These are phyloP conservation scores for Triticum timopheevii DNA, from an alignment of 176 grass and related monocot species.

Conservation along the genomic window DNA sequence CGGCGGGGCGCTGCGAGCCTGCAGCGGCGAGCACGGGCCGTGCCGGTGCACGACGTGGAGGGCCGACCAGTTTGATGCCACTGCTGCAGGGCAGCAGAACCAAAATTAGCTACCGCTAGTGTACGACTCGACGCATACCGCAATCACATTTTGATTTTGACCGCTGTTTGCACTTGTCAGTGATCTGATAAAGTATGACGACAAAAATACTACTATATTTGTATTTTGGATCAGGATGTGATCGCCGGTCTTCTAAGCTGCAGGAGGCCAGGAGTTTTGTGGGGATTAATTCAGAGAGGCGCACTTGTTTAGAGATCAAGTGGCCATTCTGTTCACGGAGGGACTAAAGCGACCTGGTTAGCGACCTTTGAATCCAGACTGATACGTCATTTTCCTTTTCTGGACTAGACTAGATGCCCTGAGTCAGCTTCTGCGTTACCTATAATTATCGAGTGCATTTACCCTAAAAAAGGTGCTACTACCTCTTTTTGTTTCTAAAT, in stretches of 20 bases:
- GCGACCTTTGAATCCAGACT: neutral
- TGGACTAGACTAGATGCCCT: neutral
- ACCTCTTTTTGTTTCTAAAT: too few relatives aligned
- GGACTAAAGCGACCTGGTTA: neutral
- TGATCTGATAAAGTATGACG: neutral
- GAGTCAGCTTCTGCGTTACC: neutral
- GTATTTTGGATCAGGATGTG: neutral
- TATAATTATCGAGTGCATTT: too few relatives aligned
- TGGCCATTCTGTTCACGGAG: neutral
- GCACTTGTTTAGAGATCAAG: neutral
- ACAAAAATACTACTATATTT: neutral
- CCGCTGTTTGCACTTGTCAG: neutral
- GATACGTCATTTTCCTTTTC: neutral
- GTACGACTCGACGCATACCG: neutral
- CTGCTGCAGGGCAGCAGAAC: neutral
- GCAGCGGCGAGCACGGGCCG: constrained; percentile 58
- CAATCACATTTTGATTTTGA: neutral
- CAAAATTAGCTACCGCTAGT: neutral
- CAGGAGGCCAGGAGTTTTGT: neutral
- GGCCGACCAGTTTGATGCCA: constrained; percentile 24
- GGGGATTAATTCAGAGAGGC: neutral
- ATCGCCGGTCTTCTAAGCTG: neutral
- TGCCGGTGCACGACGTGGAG: constrained; percentile 57
- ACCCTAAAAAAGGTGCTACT: too few relatives aligned
- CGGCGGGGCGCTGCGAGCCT: neutral